These are phyloP conservation scores for Quercus bicolor DNA, from an alignment of 306 rosid genomes.

Conservation along the genomic window DNA sequence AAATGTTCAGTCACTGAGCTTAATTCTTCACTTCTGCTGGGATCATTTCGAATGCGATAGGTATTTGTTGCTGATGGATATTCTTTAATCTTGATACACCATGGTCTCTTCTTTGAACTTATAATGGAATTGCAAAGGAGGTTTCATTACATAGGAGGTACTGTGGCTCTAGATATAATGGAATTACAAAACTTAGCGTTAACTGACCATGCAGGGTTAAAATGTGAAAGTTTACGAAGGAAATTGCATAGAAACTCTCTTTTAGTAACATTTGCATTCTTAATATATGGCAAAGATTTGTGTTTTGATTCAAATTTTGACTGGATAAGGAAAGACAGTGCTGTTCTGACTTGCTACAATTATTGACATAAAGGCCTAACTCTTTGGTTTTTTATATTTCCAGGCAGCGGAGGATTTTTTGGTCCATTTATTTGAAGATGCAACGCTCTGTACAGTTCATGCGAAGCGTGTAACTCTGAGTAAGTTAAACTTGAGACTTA, in stretches of 20 bases:
- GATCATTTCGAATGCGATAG: background rate
- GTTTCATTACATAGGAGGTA: background rate
- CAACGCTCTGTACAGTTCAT: slow-evolving; percentile 89
- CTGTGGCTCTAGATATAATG: background rate
- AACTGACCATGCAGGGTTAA: background rate
- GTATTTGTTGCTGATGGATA: background rate
- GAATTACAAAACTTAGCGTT: background rate
- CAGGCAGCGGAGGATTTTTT: slow-evolving; percentile 85
- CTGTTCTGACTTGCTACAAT: background rate
- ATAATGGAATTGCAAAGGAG: background rate
- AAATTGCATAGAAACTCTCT: background rate
- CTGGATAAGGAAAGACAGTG: background rate
- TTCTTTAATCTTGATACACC: background rate
- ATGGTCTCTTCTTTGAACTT: background rate
- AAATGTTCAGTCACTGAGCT: background rate
- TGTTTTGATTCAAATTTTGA: background rate
- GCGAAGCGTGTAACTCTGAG: slow-evolving; percentile 90
- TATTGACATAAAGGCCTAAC: background rate
- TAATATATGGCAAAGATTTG: background rate
- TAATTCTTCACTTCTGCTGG: background rate
- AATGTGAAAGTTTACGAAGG: background rate
- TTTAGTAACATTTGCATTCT: background rate
- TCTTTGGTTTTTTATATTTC: background rate
- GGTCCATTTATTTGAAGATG: slow-evolving; percentile 68
- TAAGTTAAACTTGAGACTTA: slow-evolving; percentile 41